phyloP scores from a whole-genome alignment of 2,329 filamentous ascomycete genomes.

The Nemania serpens region DNA sequence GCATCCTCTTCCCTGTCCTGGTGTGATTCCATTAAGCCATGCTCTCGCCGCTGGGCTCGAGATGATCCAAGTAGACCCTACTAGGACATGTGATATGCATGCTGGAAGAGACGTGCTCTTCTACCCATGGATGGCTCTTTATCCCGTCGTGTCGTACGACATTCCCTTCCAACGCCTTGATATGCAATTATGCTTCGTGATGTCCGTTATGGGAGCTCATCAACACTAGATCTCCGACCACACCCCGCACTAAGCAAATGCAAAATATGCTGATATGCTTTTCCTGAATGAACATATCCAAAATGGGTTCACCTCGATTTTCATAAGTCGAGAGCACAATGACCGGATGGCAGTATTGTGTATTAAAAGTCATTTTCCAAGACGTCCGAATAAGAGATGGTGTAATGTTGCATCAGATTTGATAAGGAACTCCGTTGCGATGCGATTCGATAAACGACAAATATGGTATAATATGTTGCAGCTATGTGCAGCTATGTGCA shows the following conservation, averaged over 20 bases:
- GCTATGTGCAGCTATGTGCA: too few relatives aligned
- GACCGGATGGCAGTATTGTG: not conserved
- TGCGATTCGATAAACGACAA: constrained; percentile 31
- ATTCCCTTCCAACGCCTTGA: constrained; percentile 20
- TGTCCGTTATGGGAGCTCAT: not conserved
- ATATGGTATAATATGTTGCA: constrained; percentile 20
- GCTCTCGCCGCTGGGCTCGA: not conserved
- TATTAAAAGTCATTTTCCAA: not conserved
- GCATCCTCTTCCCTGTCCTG: not conserved
- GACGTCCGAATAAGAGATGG: not conserved
- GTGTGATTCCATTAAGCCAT: not conserved
- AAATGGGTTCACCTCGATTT: not conserved
- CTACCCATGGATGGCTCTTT: constrained; percentile 2
- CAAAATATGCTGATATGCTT: constrained; percentile 17
- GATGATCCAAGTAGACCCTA: not conserved
- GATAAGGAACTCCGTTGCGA: constrained; percentile 37
- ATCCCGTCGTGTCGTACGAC: constrained; percentile 14
- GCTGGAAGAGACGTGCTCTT: constrained; percentile 4
- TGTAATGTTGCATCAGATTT: constrained; percentile 16
- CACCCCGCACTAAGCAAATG: constrained; percentile 11
- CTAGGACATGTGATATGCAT: not conserved
- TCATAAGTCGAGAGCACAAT: not conserved
- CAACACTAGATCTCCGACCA: not conserved
- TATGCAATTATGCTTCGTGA: constrained; percentile 21
- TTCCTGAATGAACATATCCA: constrained; percentile 11